Base-by-base conservation (phyloP, 257 asterid genomes). In the Scutellaria barbata region DNA sequence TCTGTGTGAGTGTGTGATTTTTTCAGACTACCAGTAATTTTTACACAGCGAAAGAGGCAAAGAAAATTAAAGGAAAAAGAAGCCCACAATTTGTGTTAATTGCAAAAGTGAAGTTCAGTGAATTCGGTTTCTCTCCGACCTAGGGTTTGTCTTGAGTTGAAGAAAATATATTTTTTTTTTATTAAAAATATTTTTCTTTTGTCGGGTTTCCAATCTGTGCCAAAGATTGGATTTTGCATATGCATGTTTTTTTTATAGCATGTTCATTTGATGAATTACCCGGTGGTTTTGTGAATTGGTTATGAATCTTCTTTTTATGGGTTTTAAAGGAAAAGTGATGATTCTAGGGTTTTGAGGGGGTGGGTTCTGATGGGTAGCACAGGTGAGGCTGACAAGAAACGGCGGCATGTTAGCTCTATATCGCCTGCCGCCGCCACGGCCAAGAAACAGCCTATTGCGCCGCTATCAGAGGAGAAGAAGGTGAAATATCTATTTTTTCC, bases 401-500 rank as follows among this genome's bases (percentile, higher is more conserved):
- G 97, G 30, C 95, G 97, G 9, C 95, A 85, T 77, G 72, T 87
- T 51, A 87, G 86, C 77, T 76, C 97, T 62, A 20, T 89, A 74
- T 89, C 97, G 43, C 96, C 92, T 53, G 83, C 92, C 52, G 80
- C 81, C 52, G 87, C 86, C 17, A 65, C 77, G 10, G 85, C 85
- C 68, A 91, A 84, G 87, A 89, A 83, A 71, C 96, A 87, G 22
- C 81, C 86, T 20, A 57, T 83, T 68, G 72, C 66, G 68, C 88
- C 85, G 56, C 76, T 85, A 16, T 87, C 97, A 9, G 95, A 91
- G 86, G 97, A 91, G 61, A 91, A 89, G 72, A 91, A 91, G 92
- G 97, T 88, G 78, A 56, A 9, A 41, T 35, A 42, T 69, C 41
- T 67, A 0, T 48, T 20, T 35, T 37, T 74, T 20, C 50, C 41